Base-by-base conservation (phyloP, 768 basidiomycete species). In the Leccinum fibrillosum region DNA sequence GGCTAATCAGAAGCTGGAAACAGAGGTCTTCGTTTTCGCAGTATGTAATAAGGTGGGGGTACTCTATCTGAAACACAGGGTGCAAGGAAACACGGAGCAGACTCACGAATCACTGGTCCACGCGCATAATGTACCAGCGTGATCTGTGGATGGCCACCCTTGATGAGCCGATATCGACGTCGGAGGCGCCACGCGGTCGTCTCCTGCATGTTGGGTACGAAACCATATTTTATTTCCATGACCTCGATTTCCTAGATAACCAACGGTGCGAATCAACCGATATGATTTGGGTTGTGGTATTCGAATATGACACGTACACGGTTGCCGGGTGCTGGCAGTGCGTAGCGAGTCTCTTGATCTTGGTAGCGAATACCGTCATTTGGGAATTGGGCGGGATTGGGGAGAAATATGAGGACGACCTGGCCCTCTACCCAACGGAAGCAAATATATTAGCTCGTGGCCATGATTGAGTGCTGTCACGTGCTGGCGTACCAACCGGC, bases 311-410 rank as follows among this genome's bases (percentile, higher is more conserved):
- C 12, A 75, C 86, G 67, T 71, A 89, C 89, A 60, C 85, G 83
- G 59, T 74, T 76, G 10, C 77, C 82, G 30, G 84, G 78, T 5
- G 88, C 77, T 21, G 55, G 53, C n/a, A 72, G 39, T 37, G 73
- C 71, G 66, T 78, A 84, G 63, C 84, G 82, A 45, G 80, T 80
- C 67, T 93, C 91, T 54, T 83, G 74, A 57, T 92, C 91, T 62
- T 86, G 84, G 68, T 81, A 94, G 44, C 88, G 83, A 56, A 93
- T 78, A 19, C 91, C 91, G 64, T 94, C 91, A 57, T 77, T 81
- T 21, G 89, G 90, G 68, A 89, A 88, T 3, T 81, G 78, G 25
- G 78, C 65, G 57, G 82, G 82, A 13, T 75, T 78, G 9, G 82
- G 82, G 48, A 90, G 74, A 72, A 81, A 91, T 48, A 92, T 72